Base-by-base conservation (phyloP, 2,329 filamentous ascomycete species). In the Thermochaetoides dissita region DNA sequence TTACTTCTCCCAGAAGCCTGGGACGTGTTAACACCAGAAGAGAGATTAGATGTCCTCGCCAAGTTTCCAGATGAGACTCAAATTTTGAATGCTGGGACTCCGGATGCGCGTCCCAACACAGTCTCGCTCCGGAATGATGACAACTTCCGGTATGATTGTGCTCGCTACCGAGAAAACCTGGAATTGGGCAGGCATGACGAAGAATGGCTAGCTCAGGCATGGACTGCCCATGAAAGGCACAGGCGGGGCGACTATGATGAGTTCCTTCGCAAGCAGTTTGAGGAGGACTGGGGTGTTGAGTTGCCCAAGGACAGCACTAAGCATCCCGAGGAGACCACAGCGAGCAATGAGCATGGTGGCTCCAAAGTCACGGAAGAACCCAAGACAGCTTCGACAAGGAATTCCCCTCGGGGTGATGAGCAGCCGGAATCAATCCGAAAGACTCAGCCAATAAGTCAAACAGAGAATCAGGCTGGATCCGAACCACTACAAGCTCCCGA, bases 121-220 rank as follows among this genome's bases (percentile, higher is more conserved):
- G 43, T 50, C 3, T 55, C 57, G 1, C 58, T 68, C 3, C 52
- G 53, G 10, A 67, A 63, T 43, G 61, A 65, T 46, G 53, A 66
- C 55, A 61, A 63, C 43, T 67, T 67, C 49, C 58, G 65, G 10
- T 54, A 64, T 42, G 64, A 67, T 49, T 59, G 60, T 10, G 59
- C 59, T 8, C 59, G 59, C 10, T 67, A 66, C 50, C 51, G 62
- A 30, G 63, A 67, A 31, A 61, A 69, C 47, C 55, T 76, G 11
- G 48, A 54, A 6, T 56, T 59, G 32, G 72, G 72, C 3, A 64
- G 62, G 31, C 68, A 74, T 44, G 70, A 75, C 48, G 61, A 64
- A 1, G 61, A 63, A 10, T 76, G 72, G 72, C 62, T 77, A 7
- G 57, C 53, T 10, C 60, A 68, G 42, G 72, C 73, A 1, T 74